These are phyloP conservation scores for Amanita molliuscula DNA, from an alignment of 768 basidiomycete genomes.

Conservation along the genomic window DNA sequence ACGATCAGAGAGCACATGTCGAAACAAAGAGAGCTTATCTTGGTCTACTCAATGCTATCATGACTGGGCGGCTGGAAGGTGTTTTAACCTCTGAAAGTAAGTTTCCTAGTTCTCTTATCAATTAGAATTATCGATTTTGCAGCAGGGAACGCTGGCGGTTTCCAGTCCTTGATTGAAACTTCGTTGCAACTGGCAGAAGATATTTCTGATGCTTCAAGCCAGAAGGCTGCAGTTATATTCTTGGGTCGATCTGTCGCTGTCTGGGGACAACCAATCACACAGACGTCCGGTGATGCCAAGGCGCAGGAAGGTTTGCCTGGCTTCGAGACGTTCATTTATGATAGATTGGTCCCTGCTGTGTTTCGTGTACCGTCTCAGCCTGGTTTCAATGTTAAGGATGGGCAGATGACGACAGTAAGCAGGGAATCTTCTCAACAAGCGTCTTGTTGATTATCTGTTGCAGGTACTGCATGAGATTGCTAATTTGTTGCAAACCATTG, in stretches of 20 bases:
- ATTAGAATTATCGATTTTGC: constrained; percentile 1
- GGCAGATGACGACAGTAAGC: constrained; percentile 74
- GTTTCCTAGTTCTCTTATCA: constrained; percentile 14
- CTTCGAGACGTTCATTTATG: constrained; percentile 88
- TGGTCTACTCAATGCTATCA: constrained; percentile 66
- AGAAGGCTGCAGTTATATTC: constrained; percentile 76
- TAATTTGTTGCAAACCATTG: constrained; percentile 69
- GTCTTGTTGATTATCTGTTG: neutral
- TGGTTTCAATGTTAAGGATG: constrained; percentile 83
- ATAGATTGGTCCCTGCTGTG: constrained; percentile 68
- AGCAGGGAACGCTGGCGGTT: constrained; percentile 39
- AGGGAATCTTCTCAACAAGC: neutral
- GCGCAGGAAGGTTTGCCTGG: constrained; percentile 55
- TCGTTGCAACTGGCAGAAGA: constrained; percentile 69
- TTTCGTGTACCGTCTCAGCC: constrained; percentile 75
- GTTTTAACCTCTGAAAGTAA: constrained; percentile 84
- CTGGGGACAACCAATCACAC: constrained; percentile 51
- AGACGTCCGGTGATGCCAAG: constrained; percentile 19
- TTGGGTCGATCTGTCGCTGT: constrained; percentile 54
- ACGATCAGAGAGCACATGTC: constrained; percentile 67
- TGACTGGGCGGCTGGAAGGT: constrained; percentile 69
- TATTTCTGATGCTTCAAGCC: constrained; percentile 60
- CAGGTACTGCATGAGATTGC: constrained; percentile 89
- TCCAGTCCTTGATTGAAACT: constrained; percentile 67
- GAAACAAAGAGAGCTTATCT: constrained; percentile 90